These are phyloP conservation scores for Plasmodium ovale DNA, from an alignment of 169 alveolate species.

Conservation along the genomic window DNA sequence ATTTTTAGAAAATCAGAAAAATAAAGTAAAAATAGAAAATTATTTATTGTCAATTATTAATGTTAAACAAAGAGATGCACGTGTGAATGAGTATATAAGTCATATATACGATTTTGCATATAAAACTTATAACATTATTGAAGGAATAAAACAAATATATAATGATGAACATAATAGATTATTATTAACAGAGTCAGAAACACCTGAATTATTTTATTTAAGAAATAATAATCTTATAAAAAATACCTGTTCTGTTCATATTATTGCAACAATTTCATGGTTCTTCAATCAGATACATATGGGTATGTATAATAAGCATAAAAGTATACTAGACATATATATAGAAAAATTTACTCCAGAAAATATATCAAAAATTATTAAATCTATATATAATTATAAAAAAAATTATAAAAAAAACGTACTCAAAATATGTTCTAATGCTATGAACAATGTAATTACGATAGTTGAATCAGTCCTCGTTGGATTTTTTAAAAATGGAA, in stretches of 20 bases:
- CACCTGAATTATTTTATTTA: slow-evolving; percentile 2
- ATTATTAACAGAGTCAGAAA: background rate
- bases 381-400: background rate
- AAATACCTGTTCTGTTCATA: slow-evolving; percentile 22
- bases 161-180: background rate
- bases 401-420: background rate
- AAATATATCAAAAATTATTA: slow-evolving; percentile 12
- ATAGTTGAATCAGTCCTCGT: background rate
- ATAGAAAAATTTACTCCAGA: slow-evolving; percentile 20
- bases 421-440: background rate
- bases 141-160: background rate
- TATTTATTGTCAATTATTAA: background rate
- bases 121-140: background rate
- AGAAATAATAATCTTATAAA: background rate
- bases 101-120: slow-evolving; percentile 3
- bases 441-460: slow-evolving; percentile 1
- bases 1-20: background rate
- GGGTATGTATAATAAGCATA: slow-evolving; percentile 36
- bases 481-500: background rate
- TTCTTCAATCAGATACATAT: slow-evolving; percentile 57
- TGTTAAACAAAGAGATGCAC: background rate
- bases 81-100: background rate
- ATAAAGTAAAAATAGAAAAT: background rate
- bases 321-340: background rate
- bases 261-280: slow-evolving; percentile 55